Conservation (phyloP, 371 early-diverging fungal genomes). For the Nematocida parisii region DNA sequence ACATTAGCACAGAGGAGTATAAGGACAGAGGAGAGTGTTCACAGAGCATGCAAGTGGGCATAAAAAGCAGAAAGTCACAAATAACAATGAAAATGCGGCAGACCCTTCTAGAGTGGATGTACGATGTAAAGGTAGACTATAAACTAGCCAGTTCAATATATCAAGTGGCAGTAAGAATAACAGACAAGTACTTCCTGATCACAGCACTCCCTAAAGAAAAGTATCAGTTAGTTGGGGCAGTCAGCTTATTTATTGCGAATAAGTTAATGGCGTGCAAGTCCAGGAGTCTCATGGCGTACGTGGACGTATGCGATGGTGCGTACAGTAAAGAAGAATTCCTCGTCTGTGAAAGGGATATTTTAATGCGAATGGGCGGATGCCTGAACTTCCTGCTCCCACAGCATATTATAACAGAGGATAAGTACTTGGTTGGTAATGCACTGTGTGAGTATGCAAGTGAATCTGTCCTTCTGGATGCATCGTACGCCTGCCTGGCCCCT, state of each 20-base stretch:
- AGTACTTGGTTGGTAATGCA: slow-evolving; percentile 17
- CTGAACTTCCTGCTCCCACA: slow-evolving; percentile 43
- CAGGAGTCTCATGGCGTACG: slow-evolving; percentile 45
- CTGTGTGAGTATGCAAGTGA: slow-evolving; percentile 43
- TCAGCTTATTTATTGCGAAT: slow-evolving; percentile 63
- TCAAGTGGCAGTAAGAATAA: slow-evolving; percentile 57
- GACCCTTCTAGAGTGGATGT: slow-evolving; percentile 67
- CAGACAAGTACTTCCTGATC: slow-evolving; percentile 62
- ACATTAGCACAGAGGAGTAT: background rate
- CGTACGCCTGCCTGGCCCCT: slow-evolving; percentile 14
- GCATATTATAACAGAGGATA: slow-evolving; percentile 52
- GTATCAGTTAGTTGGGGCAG: slow-evolving; percentile 67
- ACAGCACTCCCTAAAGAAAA: slow-evolving; percentile 32
- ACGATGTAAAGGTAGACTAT: slow-evolving; percentile 67
- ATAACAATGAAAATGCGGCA: slow-evolving; percentile 53
- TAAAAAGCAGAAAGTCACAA: background rate
- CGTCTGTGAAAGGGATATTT: slow-evolving; percentile 62
- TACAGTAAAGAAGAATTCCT: slow-evolving; percentile 61
- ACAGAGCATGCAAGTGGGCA: background rate
- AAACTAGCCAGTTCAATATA: slow-evolving; percentile 57
- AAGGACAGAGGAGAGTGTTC: background rate
- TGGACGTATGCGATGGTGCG: slow-evolving; percentile 63
- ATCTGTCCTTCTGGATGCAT: slow-evolving; percentile 17
- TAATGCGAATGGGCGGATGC: slow-evolving; percentile 45
- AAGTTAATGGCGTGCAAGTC: slow-evolving; percentile 61